Evolutionary conservation across 208 protist species (phyloP), one percentile per base, ranked within the genome.

Genomic region (Leishmania tropica): DNA sequence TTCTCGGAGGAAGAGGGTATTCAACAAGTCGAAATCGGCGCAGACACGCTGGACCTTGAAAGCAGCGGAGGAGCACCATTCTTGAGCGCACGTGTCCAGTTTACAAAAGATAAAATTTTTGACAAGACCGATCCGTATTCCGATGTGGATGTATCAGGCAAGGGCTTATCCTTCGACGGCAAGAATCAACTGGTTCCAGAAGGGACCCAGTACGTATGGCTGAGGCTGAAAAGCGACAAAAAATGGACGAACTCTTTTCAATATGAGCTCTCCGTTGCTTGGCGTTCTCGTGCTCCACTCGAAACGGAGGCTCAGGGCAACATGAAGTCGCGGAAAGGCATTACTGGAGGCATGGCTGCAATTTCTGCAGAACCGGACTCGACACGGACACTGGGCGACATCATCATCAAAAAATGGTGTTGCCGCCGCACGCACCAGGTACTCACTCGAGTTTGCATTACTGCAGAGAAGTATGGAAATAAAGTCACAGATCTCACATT

Each of bases 341-440:
- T 24, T 56, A n/a, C 31, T 2, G 62, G 42, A 3, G 21, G 21
- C 21, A 31, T 42, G 60, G 40, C n/a, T 10, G 40, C 71, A 42
- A 56, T 62, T 45, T 68, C 58, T 6, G 80, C 42, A n/a, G 51
- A 65, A 40, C 60, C 19, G 24, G 51, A 54, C 5, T 40, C 60
- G 28, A 40, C 90, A 13, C 78, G 83, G 24, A 84, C 89, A 13
- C 40, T 97, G 76, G 90, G 87, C 11, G 94, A 97, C 76, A 83
- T 95, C 17, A 81, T 95, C 13, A 62, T 81, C 13, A 92, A 92
- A 81, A 86, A 84, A 68, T 95, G 92, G 94, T 83, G 83, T 65
- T 95, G 94, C 68, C 83, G 74, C 35, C 83, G 92, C n/a, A 88
- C 83, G 13, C 89, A 95, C 85, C 86, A 95, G 75, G 86, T 95